phyloP scores from a whole-genome alignment of 768 basidiomycete species.

The Melanogaster broomeanus region DNA sequence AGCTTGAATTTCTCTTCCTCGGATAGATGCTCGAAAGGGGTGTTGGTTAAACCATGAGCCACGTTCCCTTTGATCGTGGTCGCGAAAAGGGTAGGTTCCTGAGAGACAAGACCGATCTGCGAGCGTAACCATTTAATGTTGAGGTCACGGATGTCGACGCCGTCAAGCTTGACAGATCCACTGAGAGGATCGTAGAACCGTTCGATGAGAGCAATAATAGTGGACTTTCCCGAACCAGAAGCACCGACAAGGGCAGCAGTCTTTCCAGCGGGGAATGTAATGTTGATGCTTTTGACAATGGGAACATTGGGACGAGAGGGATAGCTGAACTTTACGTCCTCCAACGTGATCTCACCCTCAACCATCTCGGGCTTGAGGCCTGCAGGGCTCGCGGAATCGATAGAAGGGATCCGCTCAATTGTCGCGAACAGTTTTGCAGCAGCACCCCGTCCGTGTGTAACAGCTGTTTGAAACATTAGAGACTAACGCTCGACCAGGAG shows the following conservation, averaged over 20 bases:
- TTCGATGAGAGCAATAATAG: conserved; percentile 77
- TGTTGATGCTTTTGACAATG: conserved; percentile 69
- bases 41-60: conserved; percentile 81
- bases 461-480: conserved; percentile 42
- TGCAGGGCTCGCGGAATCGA: conserved; percentile 71
- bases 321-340: conserved; percentile 80
- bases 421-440: conserved; percentile 87
- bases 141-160: conserved; percentile 68
- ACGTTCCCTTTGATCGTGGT: conserved; percentile 84
- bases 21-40: conserved; percentile 60
- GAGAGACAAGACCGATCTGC: conserved; percentile 87
- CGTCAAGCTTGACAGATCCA: conserved; percentile 75
- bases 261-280: conserved; percentile 75
- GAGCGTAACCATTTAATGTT: conserved; percentile 85
- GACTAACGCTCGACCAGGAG: not conserved
- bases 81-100: conserved; percentile 88
- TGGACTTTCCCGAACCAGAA: conserved; percentile 79
- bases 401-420: conserved; percentile 84
- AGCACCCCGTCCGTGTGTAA: conserved; percentile 80
- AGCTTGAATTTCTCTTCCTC: conserved; percentile 78
- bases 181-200: conserved; percentile 83
- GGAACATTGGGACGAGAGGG: conserved; percentile 81
- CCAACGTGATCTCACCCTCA: conserved; percentile 70
- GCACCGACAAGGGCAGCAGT: conserved; percentile 80
- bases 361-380: conserved; percentile 73